These are phyloP conservation scores for Colletotrichum neosansevieriae DNA, from an alignment of 2,329 filamentous ascomycete species.

Conservation along the genomic window DNA sequence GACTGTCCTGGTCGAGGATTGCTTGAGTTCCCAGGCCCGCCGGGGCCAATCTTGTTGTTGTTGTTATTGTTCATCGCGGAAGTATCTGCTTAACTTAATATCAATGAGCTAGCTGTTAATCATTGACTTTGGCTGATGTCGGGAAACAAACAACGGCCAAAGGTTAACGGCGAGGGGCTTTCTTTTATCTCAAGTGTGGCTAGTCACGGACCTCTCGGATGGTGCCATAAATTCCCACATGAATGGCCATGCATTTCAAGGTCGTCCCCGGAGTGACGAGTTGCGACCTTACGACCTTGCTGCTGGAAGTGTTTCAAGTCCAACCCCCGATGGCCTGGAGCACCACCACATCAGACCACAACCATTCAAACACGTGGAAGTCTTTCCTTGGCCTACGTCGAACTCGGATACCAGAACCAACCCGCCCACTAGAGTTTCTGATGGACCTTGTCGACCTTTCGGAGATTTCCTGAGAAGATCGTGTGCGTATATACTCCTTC, in stretches of 20 bases:
- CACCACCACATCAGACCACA: constrained; percentile 25
- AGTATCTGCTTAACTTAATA: neutral
- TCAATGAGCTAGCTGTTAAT: no score
- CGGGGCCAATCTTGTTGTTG: neutral
- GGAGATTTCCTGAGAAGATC: neutral
- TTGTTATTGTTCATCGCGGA: constrained; percentile 18
- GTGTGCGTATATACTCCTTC: neutral
- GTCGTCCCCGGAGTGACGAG: neutral
- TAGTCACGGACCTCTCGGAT: constrained; percentile 9
- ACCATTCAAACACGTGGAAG: neutral
- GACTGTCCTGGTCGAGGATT: constrained; percentile 38
- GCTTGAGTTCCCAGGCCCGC: constrained; percentile 30
- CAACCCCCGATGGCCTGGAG: constrained; percentile 16
- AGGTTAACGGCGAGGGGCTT: neutral
- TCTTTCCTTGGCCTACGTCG: neutral
- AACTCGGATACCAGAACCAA: neutral
- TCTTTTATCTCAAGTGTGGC: neutral
- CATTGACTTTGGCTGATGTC: neutral
- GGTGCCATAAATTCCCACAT: constrained; percentile 18
- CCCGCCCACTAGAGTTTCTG: no score
- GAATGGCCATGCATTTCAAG: constrained; percentile 22
- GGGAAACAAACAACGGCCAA: neutral
- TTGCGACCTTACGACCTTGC: constrained; percentile 25
- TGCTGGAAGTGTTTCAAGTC: constrained; percentile 29
- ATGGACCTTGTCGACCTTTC: neutral